Percentiles rank a stretch among this genome's conserved stretches.
Evolutionary conservation across 2,329 filamentous ascomycete genomes (phyloP).

Genomic region (Cladosporium sp.): DNA sequence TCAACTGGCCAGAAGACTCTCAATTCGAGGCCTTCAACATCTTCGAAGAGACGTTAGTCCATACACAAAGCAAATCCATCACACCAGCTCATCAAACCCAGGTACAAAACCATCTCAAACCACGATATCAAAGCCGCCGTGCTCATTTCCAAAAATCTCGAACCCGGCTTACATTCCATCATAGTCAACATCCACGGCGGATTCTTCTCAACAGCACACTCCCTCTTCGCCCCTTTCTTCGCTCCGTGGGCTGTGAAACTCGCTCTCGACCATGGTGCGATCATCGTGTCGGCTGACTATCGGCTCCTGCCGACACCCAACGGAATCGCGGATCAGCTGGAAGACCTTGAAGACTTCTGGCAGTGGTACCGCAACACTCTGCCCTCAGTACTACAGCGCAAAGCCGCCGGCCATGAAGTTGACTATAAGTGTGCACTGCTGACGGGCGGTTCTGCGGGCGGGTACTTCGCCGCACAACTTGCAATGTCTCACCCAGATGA

Average conservation of each 20-base stretch:
- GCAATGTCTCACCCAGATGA: constrained; percentile 12
- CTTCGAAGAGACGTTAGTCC: constrained; percentile 5
- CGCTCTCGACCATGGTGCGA: constrained; percentile 6
- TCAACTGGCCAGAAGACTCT: constrained; percentile 8
- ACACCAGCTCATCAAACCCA: background rate
- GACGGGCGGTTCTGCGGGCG: constrained; percentile 7
- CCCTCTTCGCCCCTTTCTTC: constrained; percentile 13
- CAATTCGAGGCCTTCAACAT: constrained; percentile 4
- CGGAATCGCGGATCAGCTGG: constrained; percentile 8
- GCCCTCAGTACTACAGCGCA: background rate
- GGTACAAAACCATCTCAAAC: background rate
- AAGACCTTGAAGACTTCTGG: constrained; percentile 17
- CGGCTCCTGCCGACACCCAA: constrained; percentile 11
- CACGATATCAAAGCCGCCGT: constrained; percentile 14
- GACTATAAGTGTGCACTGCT: background rate
- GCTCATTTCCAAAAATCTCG: constrained; percentile 6
- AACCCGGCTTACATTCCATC: background rate
- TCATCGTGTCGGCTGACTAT: constrained; percentile 16
- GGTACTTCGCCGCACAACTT: constrained; percentile 3
- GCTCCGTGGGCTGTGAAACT: constrained; percentile 13
- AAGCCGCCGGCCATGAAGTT: background rate
- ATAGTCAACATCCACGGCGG: constrained; percentile 15
- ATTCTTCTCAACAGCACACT: constrained; percentile 12
- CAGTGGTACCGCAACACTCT: background rate
- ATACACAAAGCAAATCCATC: background rate